Conservation (phyloP, 1,139 yeast genomes). For the Geotrichum siamense region DNA sequence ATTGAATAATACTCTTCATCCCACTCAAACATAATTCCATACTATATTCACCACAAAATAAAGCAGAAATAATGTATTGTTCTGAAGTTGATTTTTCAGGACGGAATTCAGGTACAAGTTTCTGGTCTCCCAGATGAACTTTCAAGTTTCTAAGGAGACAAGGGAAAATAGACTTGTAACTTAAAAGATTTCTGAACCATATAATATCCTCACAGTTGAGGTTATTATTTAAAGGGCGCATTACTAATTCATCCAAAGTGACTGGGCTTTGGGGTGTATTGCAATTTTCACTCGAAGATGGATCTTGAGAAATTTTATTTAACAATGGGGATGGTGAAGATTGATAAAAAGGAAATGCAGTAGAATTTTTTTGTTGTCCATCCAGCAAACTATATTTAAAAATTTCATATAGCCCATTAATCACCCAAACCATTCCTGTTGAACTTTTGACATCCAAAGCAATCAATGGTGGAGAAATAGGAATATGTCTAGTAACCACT, state of each 20-base stretch:
- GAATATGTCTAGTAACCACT: slow-evolving; percentile 12
- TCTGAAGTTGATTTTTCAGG: slow-evolving; percentile 9
- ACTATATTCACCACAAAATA: slow-evolving; percentile 13
- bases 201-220: too few species aligned
- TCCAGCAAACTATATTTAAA: slow-evolving; percentile 11
- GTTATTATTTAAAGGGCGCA: too few species aligned
- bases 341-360: slow-evolving; percentile 7
- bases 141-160: slow-evolving; percentile 15
- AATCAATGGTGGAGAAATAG: slow-evolving; percentile 11
- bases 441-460: slow-evolving; percentile 12
- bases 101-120: slow-evolving; percentile 13
- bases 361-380: slow-evolving; percentile 4
- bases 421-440: slow-evolving; percentile 14
- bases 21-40: slow-evolving; percentile 13
- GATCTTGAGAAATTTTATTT: not conserved
- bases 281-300: not conserved
- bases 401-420: slow-evolving; percentile 9
- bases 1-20: slow-evolving; percentile 7
- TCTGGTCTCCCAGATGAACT: slow-evolving; percentile 11
- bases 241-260: too few species aligned
- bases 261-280: too few species aligned
- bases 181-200: slow-evolving; percentile 9
- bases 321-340: not conserved
- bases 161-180: slow-evolving; percentile 12
- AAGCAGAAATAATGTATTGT: slow-evolving; percentile 16